These are phyloP conservation scores for Prunus mume DNA, from an alignment of 306 rosid species.

Conservation along the genomic window DNA sequence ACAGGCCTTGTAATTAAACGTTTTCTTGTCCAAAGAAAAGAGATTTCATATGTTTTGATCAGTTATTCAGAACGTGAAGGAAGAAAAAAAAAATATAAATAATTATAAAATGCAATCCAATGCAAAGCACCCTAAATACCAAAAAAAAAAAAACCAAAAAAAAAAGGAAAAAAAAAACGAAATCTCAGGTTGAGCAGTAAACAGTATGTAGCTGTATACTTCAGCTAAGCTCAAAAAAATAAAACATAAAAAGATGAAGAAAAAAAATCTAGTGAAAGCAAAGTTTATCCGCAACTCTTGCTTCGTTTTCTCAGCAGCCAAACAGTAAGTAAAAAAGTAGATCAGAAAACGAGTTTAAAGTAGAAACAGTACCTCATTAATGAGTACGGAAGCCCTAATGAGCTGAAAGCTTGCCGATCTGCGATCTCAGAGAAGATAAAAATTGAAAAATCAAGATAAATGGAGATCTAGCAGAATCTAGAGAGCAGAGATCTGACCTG, in stretches of 20 bases:
- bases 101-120: no score
- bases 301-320: constrained; percentile 28
- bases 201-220: constrained; percentile 4
- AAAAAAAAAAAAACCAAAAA: no score
- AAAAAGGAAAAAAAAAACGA: background rate
- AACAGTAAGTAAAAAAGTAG: constrained; percentile 15
- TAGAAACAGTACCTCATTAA: constrained; percentile 24
- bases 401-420: constrained; percentile 41
- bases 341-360: background rate
- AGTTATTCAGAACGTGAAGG: background rate
- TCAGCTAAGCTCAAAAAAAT: background rate
- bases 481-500: constrained; percentile 43
- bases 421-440: constrained; percentile 9
- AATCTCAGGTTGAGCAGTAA: background rate
- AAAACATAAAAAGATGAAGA: background rate
- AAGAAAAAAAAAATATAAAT: background rate
- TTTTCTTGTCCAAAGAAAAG: background rate
- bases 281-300: constrained; percentile 2
- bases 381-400: constrained; percentile 21
- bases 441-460: background rate
- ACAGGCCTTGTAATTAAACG: background rate
- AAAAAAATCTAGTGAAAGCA: background rate
- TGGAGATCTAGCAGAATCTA: constrained; percentile 21
- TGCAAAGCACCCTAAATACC: background rate
- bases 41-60: background rate